Evolutionary conservation across 2,329 filamentous ascomycete species (phyloP).

Genomic region (Hymenoscyphus occultus): DNA sequence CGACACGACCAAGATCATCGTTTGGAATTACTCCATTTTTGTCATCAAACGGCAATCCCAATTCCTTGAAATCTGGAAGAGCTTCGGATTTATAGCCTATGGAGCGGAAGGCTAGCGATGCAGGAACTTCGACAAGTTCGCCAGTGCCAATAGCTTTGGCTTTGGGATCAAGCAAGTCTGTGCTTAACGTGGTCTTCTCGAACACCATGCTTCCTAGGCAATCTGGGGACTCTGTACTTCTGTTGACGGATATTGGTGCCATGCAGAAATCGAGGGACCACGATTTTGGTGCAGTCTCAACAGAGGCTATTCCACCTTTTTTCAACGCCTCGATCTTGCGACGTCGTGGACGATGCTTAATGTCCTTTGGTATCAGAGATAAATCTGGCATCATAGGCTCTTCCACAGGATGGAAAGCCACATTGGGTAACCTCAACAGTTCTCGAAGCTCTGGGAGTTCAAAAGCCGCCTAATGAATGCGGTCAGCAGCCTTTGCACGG

Average conservation of each 20-base stretch:
- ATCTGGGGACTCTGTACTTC: slow-evolving; percentile 42
- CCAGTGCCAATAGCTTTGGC: slow-evolving; percentile 50
- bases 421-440: slow-evolving; percentile 70
- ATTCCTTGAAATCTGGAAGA: slow-evolving; percentile 68
- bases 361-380: slow-evolving; percentile 63
- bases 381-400: slow-evolving; percentile 63
- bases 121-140: slow-evolving; percentile 52
- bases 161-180: slow-evolving; percentile 51
- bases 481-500: slow-evolving; percentile 13
- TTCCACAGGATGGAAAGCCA: slow-evolving; percentile 70
- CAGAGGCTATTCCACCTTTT: slow-evolving; percentile 62
- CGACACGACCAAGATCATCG: slow-evolving; percentile 71
- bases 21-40: slow-evolving; percentile 75
- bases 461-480: slow-evolving; percentile 67
- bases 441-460: slow-evolving; percentile 95
- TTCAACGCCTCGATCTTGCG: slow-evolving; percentile 77
- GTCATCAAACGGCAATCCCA: slow-evolving; percentile 76
- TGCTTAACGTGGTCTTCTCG: slow-evolving; percentile 54
- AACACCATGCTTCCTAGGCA: slow-evolving; percentile 66
- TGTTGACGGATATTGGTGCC: slow-evolving; percentile 66
- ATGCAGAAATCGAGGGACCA: slow-evolving; percentile 87
- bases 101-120: slow-evolving; percentile 81
- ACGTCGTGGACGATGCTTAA: slow-evolving; percentile 69
- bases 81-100: slow-evolving; percentile 88
- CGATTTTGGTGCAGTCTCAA: slow-evolving; percentile 52